phyloP scores from a whole-genome alignment of 108 stramenopile genomes.

The Cyclotella choctawhatcheeana region DNA sequence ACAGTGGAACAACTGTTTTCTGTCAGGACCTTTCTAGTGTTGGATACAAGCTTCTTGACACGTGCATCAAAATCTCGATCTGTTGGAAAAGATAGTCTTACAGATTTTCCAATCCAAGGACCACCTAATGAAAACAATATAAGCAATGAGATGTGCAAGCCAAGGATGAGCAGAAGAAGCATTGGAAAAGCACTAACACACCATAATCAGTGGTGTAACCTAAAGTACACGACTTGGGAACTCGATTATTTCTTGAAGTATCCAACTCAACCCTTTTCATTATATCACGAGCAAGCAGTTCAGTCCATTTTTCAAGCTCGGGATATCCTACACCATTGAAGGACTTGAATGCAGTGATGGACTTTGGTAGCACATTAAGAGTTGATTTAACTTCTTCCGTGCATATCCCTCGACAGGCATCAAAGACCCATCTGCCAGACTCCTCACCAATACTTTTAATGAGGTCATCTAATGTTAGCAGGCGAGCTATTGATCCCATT shows the following conservation, averaged over 20 bases:
- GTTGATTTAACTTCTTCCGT: conserved; percentile 72
- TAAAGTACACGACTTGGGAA: conserved; percentile 71
- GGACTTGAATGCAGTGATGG: conserved; percentile 85
- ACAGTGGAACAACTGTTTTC: conserved; percentile 28
- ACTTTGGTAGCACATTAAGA: conserved; percentile 70
- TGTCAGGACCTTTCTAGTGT: conserved; percentile 34
- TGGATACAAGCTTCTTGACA: conserved; percentile 40
- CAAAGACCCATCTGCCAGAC: conserved; percentile 68
- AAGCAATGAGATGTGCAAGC: too few species aligned
- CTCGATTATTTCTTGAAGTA: conserved; percentile 66
- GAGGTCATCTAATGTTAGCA: conserved; percentile 67
- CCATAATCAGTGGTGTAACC: conserved; percentile 60
- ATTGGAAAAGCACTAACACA: not conserved
- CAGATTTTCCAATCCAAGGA: conserved; percentile 49
- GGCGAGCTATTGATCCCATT: conserved; percentile 57
- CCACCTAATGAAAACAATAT: conserved; percentile 17
- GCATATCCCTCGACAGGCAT: conserved; percentile 75
- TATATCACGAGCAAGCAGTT: conserved; percentile 69
- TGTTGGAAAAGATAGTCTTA: conserved; percentile 55
- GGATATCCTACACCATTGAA: conserved; percentile 53
- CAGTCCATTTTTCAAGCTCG: conserved; percentile 72
- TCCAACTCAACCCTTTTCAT: conserved; percentile 75
- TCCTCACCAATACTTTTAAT: conserved; percentile 55
- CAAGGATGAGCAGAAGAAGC: not conserved
- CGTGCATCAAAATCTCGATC: conserved; percentile 39